Base-by-base conservation (phyloP, 1,139 yeast species). In the Blastobotrys malaysiensis region DNA sequence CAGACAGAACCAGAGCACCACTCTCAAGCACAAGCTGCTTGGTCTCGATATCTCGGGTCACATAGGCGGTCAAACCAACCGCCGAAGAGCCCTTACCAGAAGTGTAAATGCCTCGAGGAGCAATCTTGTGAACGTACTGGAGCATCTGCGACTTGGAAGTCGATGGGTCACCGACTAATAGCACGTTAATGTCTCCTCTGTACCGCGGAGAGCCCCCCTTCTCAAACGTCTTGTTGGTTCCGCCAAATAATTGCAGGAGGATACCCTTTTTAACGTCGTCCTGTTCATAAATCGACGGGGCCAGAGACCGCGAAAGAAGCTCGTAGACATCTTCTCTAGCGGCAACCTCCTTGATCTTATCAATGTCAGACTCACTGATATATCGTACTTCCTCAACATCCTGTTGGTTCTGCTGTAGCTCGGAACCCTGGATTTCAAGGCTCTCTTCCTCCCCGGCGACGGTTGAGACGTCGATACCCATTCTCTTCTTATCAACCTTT, bases 21-120 rank as follows among this genome's bases (percentile, higher is more conserved):
- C 93, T 83, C 69, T 93, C 99, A 56, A 93, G 77, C 6, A 93
- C 99, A 51, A 93, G 75, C 68, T 93, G 99, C 64, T 83, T 88
- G 1, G 98, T 89, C 65, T 93, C 99, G 47, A 88, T 80, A 70
- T 93, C 99, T 66, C 97, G 79, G 7, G 99, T 91, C 54, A 93
- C 86, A 69, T 93, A 93, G 0, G 99, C 99, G 0, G 99, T 93
- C 67, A 93, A 78, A 76, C 99, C 99, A 54, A 93, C 99, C 0
- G 99, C 99, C 21, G 99, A 93, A 0, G 98, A 90, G 53, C 99
- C 99, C 67, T 93, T 93, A 72, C 99, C 99, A 1, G 97, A 90
- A 1, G 99, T 93, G 70, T 91, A 93, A 45, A 95, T 89, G 63
- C 99, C 99, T 68, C 99, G 79, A 45, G 99, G 99, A 0, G 99